Conservation (phyloP, 2,329 filamentous ascomycete species). For the Arthrobotrys entomopaga region DNA sequence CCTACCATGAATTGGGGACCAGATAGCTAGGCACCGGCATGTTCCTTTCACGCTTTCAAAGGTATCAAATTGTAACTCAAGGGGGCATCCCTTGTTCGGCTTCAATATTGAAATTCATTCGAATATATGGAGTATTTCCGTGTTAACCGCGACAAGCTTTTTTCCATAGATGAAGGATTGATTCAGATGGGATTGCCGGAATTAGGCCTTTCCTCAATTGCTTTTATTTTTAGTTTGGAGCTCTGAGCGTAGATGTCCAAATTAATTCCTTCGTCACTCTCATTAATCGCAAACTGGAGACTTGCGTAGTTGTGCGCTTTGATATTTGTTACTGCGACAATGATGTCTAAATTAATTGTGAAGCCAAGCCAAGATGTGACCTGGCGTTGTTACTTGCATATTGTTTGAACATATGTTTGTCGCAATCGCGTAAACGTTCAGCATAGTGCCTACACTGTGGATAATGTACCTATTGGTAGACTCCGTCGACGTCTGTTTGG, state of each 20-base stretch:
- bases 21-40: no score
- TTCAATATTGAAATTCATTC: neutral
- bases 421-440: slow-evolving; percentile 21
- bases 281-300: no score
- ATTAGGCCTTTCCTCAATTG: neutral
- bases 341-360: slow-evolving; percentile 27
- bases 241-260: no score
- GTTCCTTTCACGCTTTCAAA: no score
- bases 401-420: neutral
- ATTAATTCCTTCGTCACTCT: no score
- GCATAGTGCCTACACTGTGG: neutral
- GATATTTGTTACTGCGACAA: no score
- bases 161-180: neutral
- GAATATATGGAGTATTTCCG: slow-evolving; percentile 26
- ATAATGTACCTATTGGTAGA: neutral
- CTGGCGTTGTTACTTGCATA: slow-evolving; percentile 2
- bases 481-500: neutral
- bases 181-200: slow-evolving; percentile 25
- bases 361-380: slow-evolving; percentile 27
- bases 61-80: neutral
- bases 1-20: no score
- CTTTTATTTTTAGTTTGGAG: slow-evolving; percentile 4
- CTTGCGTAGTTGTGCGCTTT: no score
- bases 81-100: neutral
- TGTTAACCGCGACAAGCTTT: slow-evolving; percentile 5